Base-by-base conservation (phyloP, 768 basidiomycete genomes). In the Amanita rimosa region DNA sequence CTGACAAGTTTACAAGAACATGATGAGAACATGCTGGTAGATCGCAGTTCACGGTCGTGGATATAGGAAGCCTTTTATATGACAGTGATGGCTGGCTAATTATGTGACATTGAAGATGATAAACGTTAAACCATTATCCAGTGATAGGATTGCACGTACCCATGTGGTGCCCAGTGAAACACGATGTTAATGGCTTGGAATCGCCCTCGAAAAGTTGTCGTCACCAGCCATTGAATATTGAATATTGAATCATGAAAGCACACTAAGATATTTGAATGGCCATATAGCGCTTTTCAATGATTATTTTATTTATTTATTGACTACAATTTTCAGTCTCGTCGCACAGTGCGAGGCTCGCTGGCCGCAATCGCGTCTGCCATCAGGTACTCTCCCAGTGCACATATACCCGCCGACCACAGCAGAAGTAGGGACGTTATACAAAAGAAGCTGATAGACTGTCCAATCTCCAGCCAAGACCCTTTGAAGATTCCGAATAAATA, bases 391-490 rank as follows among this genome's bases (percentile, higher is more conserved):
- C 89, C 89, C 3, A 74, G 66, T 0, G 76, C 76, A 52, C 84
- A 84, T 17, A 92, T 78, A 1, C 79, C 85, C 22, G 83, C 85
- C 0, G 84, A 83, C 79, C 85, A 91, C 3, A 88, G 69, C 35
- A 87, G 69, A 48, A 93, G 67, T 33, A 91, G 64, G 1, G 86
- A 89, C 1, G 85, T 79, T 52, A 92, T 87, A 55, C 82, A 83
- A 64, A 90, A 93, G 66, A 91, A 90, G 44, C 76, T 88, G 60
- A 93, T 90, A 0, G 86, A 82, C 58, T 88, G 85, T 5, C 90
- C 89, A 46, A 91, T 93, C 58, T 93, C 86, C 50, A 92, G 67
- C 90, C 90, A 93, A 3, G 85, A 88, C 0, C 90, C 85, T 76
- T n/a, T 56, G 31, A 24, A 52, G 16, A 11, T 16, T 27, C 2